Evolutionary conservation across 2,329 filamentous ascomycete genomes (phyloP), one percentile per base, ranked within the genome.

Genomic region (Pezicula radicicola): DNA sequence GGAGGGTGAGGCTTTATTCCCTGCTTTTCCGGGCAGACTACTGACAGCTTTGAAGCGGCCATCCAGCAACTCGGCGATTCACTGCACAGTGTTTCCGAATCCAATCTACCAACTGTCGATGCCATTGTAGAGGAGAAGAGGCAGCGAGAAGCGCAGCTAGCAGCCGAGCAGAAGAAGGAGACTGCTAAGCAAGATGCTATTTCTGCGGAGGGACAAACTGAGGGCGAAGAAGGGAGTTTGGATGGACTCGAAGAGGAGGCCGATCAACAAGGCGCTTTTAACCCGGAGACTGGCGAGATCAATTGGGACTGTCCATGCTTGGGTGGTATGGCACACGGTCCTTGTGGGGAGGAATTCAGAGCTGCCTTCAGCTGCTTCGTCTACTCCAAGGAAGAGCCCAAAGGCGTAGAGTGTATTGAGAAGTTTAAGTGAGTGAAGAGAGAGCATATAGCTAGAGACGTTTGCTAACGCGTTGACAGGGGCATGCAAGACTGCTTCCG

Each of bases 231-330:
- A 12, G 70, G 64, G 52, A 69, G 67, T 46, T 67, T 81, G 33
- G 75, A 77, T 59, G 80, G 75, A 16, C 74, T 94, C 13, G 88
- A 96, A 70, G 83, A 90, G 54, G 91, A 97, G 70, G 91, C 91
- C 6, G 81, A 76, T 55, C 85, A 93, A 68, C 85, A 97, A 72
- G 94, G 91, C 51, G 94, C 94, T 1, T 99, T 97, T 76, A 96
- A 99, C 72, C 91, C 92, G 3, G 94, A 97, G 76, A 99, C 94
- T 9, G 94, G 94, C 62, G 94, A 99, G 80, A 99, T 99, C 74
- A 99, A 99, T 79, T 99, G 94, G 94, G 94, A 97, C 70, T 99
- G 94, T 72, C 94, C 94, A 15, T 99, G 94, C 70, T 76, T 99
- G 33, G 94, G 94, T 46, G 94, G 94, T 49, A 99, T 99, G 94